Conservation (phyloP, 768 basidiomycete genomes). For the Pisolithus tinctorius region DNA sequence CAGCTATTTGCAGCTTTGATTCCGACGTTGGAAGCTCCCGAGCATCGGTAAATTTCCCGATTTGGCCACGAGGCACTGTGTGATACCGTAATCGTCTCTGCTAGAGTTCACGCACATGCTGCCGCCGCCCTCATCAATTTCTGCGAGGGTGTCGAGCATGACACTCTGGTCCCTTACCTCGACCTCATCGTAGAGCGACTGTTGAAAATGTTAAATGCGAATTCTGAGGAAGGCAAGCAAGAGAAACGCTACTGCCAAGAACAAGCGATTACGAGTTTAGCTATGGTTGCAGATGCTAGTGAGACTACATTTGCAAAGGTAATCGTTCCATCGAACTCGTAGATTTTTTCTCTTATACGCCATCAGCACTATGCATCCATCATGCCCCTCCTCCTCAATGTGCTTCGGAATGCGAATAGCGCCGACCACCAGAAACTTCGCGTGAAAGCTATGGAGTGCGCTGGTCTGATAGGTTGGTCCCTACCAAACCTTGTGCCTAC, state of each 20-base stretch:
- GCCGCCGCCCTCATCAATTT: constrained; percentile 88
- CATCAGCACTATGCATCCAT: constrained; percentile 65
- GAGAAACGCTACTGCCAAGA: constrained; percentile 69
- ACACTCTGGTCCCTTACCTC: constrained; percentile 69
- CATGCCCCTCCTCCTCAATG: constrained; percentile 75
- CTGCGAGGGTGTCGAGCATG: constrained; percentile 77
- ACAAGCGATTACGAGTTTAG: constrained; percentile 81
- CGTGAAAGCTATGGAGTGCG: constrained; percentile 88
- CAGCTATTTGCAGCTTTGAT: constrained; percentile 68
- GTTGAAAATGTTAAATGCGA: constrained; percentile 53
- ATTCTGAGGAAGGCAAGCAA: constrained; percentile 33
- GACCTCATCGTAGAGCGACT: constrained; percentile 69
- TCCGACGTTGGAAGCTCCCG: constrained; percentile 66
- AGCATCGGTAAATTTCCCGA: constrained; percentile 46
- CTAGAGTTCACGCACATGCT: constrained; percentile 80
- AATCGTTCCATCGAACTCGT: constrained; percentile 7
- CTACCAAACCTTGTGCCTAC: neutral
- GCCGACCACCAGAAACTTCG: constrained; percentile 61
- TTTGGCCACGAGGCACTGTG: neutral
- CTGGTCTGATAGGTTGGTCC: constrained; percentile 69
- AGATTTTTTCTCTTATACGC: constrained; percentile 4
- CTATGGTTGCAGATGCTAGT: constrained; percentile 85
- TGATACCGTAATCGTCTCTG: constrained; percentile 1
- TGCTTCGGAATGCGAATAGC: constrained; percentile 66
- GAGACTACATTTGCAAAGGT: constrained; percentile 74